These are phyloP conservation scores for Hortiboletus campestris DNA, from an alignment of 768 basidiomycete species.

Conservation along the genomic window DNA sequence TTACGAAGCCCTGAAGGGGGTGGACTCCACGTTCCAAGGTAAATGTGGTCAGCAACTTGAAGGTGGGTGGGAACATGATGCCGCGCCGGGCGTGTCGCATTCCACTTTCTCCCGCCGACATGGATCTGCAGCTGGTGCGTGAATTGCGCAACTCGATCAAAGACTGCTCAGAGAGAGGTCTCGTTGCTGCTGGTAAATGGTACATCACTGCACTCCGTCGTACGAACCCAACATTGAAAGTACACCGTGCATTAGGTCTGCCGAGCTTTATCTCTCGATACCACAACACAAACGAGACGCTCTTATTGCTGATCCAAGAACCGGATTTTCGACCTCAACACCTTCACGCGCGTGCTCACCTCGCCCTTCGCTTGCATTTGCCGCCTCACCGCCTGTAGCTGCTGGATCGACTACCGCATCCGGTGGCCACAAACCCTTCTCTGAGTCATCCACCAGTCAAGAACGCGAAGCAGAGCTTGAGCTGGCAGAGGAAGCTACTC, in stretches of 20 bases:
- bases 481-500: slow-evolving; percentile 65
- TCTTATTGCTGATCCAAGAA: slow-evolving; percentile 22
- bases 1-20: background rate
- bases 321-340: slow-evolving; percentile 58
- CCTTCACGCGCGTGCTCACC: slow-evolving; percentile 50
- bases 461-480: slow-evolving; percentile 48
- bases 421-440: background rate
- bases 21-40: background rate
- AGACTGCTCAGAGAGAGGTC: slow-evolving; percentile 73
- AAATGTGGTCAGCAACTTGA: background rate
- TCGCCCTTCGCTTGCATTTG: slow-evolving; percentile 38
- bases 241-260: slow-evolving; percentile 51
- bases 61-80: slow-evolving; percentile 15
- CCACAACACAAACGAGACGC: slow-evolving; percentile 46
- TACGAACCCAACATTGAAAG: slow-evolving; percentile 13
- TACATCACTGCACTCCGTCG: slow-evolving; percentile 32
- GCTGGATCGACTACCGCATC: slow-evolving; percentile 34
- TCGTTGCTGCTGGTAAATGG: slow-evolving; percentile 77
- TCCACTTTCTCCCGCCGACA: slow-evolving; percentile 6
- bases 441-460: slow-evolving; percentile 25
- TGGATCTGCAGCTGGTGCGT: slow-evolving; percentile 52
- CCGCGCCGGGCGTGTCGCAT: background rate
- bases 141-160: slow-evolving; percentile 61
- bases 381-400: slow-evolving; percentile 23
- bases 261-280: slow-evolving; percentile 68